Base-by-base conservation (phyloP, 495 filamentous ascomycete genomes). In the Hypomontagnella submonticulosa region DNA sequence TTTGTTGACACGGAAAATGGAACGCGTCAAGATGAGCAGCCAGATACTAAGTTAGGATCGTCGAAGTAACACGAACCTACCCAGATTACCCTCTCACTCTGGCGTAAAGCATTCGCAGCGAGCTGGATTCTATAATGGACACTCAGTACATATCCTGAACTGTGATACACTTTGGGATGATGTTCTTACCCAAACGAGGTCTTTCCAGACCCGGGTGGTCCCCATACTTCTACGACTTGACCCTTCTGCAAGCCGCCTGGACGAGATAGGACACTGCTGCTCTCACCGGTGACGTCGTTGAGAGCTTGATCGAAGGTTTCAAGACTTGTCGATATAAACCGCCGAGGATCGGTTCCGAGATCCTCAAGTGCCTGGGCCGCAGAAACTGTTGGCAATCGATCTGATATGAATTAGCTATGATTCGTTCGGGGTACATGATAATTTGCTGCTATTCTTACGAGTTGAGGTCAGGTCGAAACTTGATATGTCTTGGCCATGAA, bases 171-270 rank as follows among this genome's bases (percentile, higher is more conserved):
- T 49, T 13, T 38, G 19, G 10, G 40, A 19, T 9, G 18, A 37
- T n/a, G 7, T 23, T 60, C 72, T 60, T 74, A 96, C 94, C 87
- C 89, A 64, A 99, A 77, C 4, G 89, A 79, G 0, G 94, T 96
- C 77, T 98, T 98, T 10, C 95, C 95, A 12, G 84, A 85, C 0
- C 94, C 94, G 8, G 92, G 91, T 12, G 95, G 93, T 0, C 95
- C 95, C 79, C 89, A 96, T 30, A 97, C 77, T 74, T 99, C 95
- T 4, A 88, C 89, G n/a, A 96, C 82, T 72, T 92, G 89, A 18
- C 92, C 92, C 34, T 88, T 86, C 53, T 84, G 79, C 20, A 97
- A 75, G 3, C 90, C 93, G 42, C 80, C 81, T 42, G 61, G 66
- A 43, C 69, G 63, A 61, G 48, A 53, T 11, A 16, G 61, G 4